Conservation (phyloP, 1,284 basidiomycete species). For the Apiotrichum siamense region DNA sequence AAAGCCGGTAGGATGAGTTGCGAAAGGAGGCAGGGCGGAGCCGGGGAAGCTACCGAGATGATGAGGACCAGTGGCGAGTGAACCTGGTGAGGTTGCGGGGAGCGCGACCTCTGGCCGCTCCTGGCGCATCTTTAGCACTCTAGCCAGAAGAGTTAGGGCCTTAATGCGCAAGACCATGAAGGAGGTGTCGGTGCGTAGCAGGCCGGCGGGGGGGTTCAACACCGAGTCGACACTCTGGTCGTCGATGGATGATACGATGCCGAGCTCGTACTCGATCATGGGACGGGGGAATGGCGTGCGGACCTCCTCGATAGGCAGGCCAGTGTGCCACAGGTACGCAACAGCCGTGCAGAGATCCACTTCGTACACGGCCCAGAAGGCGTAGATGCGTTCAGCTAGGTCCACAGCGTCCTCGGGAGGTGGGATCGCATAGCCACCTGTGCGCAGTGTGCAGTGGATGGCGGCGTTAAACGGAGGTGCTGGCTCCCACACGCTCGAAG, state of each 20-base stretch:
- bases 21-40: constrained; percentile 8
- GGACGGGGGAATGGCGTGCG: constrained; percentile 31
- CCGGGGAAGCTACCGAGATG: constrained; percentile 16
- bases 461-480: constrained; percentile 18
- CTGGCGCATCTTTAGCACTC: constrained; percentile 19
- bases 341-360: constrained; percentile 30
- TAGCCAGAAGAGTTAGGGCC: constrained; percentile 19
- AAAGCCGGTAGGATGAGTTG: constrained; percentile 17
- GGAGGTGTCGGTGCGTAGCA: constrained; percentile 7
- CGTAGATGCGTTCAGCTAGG: constrained; percentile 29
- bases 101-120: constrained; percentile 15
- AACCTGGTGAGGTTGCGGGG: neutral
- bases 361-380: constrained; percentile 34
- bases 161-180: constrained; percentile 24
- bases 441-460: constrained; percentile 19
- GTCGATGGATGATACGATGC: constrained; percentile 20
- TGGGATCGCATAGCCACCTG: constrained; percentile 19
- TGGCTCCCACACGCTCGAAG: constrained; percentile 16
- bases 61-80: neutral
- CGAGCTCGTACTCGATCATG: constrained; percentile 24
- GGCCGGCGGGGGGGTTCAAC: constrained; percentile 6
- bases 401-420: constrained; percentile 20
- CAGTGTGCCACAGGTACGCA: constrained; percentile 30
- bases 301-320: constrained; percentile 25
- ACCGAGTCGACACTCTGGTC: constrained; percentile 19